A percentile compares a stretch with the other conserved stretches of the same genome.
Evolutionary conservation across 345 rosid genomes (phyloP).

Genomic region (Populus alba): DNA sequence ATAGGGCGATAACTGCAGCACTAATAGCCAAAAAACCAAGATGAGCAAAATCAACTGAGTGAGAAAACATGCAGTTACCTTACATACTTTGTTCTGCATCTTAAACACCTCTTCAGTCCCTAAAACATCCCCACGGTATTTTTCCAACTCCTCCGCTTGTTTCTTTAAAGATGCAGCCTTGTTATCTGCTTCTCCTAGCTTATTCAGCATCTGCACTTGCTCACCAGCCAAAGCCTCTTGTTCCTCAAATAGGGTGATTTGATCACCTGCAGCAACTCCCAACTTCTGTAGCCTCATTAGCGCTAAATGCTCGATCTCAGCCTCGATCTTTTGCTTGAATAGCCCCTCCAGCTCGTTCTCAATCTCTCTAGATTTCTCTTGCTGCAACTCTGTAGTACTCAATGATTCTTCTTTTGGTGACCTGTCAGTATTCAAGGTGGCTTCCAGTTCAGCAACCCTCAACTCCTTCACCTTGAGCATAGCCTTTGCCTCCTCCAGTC

Average conservation of each 20-base stretch:
- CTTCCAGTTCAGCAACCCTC: slow-evolving; percentile 53
- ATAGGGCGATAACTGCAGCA: slow-evolving; percentile 39
- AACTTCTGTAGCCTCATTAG: slow-evolving; percentile 42
- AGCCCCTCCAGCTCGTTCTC: slow-evolving; percentile 55
- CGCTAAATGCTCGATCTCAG: slow-evolving; percentile 66
- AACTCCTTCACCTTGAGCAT: slow-evolving; percentile 46
- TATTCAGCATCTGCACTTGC: slow-evolving; percentile 37
- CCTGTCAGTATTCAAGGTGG: slow-evolving; percentile 25
- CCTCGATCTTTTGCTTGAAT: slow-evolving; percentile 70
- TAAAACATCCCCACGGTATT: slow-evolving; percentile 37
- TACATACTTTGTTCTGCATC: slow-evolving; percentile 46
- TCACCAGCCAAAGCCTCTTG: slow-evolving; percentile 43
- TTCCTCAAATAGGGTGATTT: slow-evolving; percentile 33
- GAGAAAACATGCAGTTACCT: slow-evolving; percentile 45
- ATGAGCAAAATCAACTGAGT: slow-evolving; percentile 56
- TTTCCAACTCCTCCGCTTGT: slow-evolving; percentile 53
- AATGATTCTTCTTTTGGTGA: slow-evolving; percentile 36
- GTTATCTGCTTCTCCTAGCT: slow-evolving; percentile 47
- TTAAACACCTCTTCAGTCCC: slow-evolving; percentile 47
- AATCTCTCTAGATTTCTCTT: slow-evolving; percentile 36
- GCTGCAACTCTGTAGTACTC: slow-evolving; percentile 30
- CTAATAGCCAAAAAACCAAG: slow-evolving; percentile 41
- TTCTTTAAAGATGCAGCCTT: slow-evolving; percentile 47
- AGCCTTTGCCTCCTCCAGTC: slow-evolving; percentile 47
- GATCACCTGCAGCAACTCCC: slow-evolving; percentile 33